These are phyloP conservation scores for Stephania japonica DNA, from an alignment of 164 flowering plant genomes.

Conservation along the genomic window DNA sequence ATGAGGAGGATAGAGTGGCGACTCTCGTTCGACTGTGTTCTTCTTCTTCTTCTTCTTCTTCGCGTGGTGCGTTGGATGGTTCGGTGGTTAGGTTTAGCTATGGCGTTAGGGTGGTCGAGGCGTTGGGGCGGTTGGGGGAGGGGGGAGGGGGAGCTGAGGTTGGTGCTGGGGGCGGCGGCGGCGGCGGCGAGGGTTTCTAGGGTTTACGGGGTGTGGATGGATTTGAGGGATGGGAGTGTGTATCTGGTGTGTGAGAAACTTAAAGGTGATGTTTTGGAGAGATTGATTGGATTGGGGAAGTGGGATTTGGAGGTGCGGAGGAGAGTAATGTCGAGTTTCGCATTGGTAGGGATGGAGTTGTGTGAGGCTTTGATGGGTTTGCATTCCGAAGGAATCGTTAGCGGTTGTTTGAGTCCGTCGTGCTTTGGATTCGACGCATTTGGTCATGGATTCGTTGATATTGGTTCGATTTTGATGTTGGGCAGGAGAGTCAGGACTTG, in stretches of 20 bases:
- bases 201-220: conserved; percentile 68
- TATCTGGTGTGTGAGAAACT: conserved; percentile 54
- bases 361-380: conserved; percentile 57
- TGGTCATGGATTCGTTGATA: conserved; percentile 41
- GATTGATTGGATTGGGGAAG: conserved; percentile 11
- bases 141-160: conserved; percentile 37
- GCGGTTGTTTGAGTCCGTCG: conserved; percentile 46
- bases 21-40: conserved; percentile 41
- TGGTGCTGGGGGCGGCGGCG: conserved; percentile 30
- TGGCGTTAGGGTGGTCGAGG: conserved; percentile 33
- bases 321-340: conserved; percentile 27
- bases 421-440: conserved; percentile 52
- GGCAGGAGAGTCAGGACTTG: conserved; percentile 37
- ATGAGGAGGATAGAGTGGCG: conserved; percentile 27
- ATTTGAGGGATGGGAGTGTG: conserved; percentile 38
- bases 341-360: conserved; percentile 46
- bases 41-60: conserved; percentile 10
- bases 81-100: conserved; percentile 39
- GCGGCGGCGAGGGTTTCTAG: conserved; percentile 28
- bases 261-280: conserved; percentile 17
- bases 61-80: conserved; percentile 9
- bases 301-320: conserved; percentile 6
- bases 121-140: conserved; percentile 43
- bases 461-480: conserved; percentile 32
- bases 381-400: conserved; percentile 45